phyloP scores from a whole-genome alignment of 352 stramenopile species.

The Blastocystis sp. region DNA sequence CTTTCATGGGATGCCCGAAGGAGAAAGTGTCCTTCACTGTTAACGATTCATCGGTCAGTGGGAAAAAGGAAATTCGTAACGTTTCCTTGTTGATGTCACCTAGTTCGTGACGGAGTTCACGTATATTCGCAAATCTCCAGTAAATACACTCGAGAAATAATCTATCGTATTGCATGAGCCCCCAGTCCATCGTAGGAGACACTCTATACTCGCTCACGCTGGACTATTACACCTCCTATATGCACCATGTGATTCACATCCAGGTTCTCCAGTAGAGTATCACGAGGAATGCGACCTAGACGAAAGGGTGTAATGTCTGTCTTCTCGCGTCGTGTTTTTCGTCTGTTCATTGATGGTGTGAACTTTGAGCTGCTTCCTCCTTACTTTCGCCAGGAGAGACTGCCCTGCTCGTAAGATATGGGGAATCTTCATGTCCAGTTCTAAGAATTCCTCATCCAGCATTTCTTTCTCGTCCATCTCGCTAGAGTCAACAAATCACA shows the following conservation, averaged over 20 bases:
- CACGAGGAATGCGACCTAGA: background rate
- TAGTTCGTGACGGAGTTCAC: constrained; percentile 13
- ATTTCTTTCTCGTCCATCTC: background rate
- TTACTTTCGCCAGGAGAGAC: constrained; percentile 25
- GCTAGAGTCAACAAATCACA: background rate
- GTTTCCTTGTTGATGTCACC: background rate
- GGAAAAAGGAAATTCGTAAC: constrained; percentile 45
- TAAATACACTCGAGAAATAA: background rate
- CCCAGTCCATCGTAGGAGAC: background rate
- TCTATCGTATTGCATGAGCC: background rate
- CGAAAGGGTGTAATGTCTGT: constrained; percentile 33
- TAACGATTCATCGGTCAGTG: constrained; percentile 7
- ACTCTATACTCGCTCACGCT: constrained; percentile 3
- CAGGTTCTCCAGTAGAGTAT: constrained; percentile 34
- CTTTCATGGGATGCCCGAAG: background rate
- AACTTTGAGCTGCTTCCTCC: constrained; percentile 21
- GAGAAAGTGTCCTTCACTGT: constrained; percentile 44
- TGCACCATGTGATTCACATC: constrained; percentile 54
- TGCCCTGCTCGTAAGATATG: background rate
- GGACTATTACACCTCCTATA: constrained; percentile 43
- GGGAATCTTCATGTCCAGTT: background rate
- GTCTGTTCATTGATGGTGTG: constrained; percentile 31
- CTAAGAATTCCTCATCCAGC: background rate
- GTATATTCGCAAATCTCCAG: constrained; percentile 6
- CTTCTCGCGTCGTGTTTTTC: background rate